phyloP scores from a whole-genome alignment of 2,329 filamentous ascomycete species.

The Aspergillus cejpii region DNA sequence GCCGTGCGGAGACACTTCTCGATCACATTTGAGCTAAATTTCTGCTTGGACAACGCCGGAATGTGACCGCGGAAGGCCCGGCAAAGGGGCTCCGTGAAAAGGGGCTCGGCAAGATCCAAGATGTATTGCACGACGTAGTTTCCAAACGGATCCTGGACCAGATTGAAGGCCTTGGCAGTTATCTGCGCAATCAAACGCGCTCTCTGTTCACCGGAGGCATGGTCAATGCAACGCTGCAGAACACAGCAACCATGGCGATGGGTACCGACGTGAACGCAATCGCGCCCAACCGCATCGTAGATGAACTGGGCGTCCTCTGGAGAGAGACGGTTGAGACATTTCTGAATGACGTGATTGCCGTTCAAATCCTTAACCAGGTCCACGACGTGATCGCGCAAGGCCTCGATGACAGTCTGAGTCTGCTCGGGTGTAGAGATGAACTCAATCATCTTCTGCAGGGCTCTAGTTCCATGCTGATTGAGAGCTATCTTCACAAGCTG shows the following conservation, averaged over 20 bases:
- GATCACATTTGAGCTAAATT: constrained; percentile 98
- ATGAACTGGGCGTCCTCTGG: constrained; percentile 87
- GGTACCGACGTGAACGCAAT: constrained; percentile 87
- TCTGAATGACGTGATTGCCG: constrained; percentile 98
- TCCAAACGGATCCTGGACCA: constrained; percentile 95
- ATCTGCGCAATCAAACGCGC: constrained; percentile 78
- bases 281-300: constrained; percentile 81
- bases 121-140: constrained; percentile 99
- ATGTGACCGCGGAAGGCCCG: constrained; percentile 69
- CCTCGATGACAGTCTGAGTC: constrained; percentile 77
- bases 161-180: constrained; percentile 74
- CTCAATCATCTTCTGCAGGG: constrained; percentile 99
- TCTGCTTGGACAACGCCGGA: constrained; percentile 75
- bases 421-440: constrained; percentile 82
- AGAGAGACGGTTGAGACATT: constrained; percentile 91
- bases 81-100: constrained; percentile 85
- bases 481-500: constrained; percentile 89
- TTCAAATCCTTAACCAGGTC: constrained; percentile 95
- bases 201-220: constrained; percentile 86
- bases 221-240: constrained; percentile 94
- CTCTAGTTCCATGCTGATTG: constrained; percentile 94
- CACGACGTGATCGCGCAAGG: constrained; percentile 76
- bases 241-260: constrained; percentile 98
- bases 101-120: constrained; percentile 79
- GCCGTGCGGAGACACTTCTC: constrained; percentile 92